Evolutionary conservation across 2,329 filamentous ascomycete species (phyloP), one percentile per base, ranked within the genome.

Genomic region (Microdochium trichocladiopsis): DNA sequence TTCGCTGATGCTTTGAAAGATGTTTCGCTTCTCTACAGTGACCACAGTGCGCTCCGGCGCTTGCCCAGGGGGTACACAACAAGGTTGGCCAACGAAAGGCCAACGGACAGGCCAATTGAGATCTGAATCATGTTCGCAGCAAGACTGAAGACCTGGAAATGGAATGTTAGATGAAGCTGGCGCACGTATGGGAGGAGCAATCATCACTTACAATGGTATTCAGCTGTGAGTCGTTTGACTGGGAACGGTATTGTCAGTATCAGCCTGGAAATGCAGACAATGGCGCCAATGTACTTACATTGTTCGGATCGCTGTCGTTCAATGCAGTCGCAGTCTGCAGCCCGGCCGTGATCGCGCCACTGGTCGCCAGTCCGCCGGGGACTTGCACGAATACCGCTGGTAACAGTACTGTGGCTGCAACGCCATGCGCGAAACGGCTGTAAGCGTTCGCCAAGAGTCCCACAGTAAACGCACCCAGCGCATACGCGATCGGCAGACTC

Each of bases 381-480:
- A 86, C 82, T 57, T 84, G 82, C 2, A 86, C 79, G 56, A 95
- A 95, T 57, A 96, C 95, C 4, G 87, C 91, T 0, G 91, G 91
- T 10, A 96, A 72, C 76, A 96, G 89, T 1, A 88, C 87, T 0
- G 90, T 89, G 0, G 90, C 90, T 0, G 91, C 91, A 2, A 95
- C 80, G 1, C 87, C 88, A 64, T 92, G 84, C 22, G 79, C 73
- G 25, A 74, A 59, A 9, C 59, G 55, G 24, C 57, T 86, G 70
- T 94, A 93, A 2, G 90, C 64, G 58, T 95, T 95, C 2, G 88
- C 89, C 49, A 90, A 71, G 31, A 92, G 79, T 11, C 90, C 90
- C 14, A 95, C 83, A 1, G 82, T 80, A 50, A 95, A 77, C 0
- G 90, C 88, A 28, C 88, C 88, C 2, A 94, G 76, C 43, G 88